phyloP scores from a whole-genome alignment of 1,139 yeast species.

The Kodamaea arcana region DNA sequence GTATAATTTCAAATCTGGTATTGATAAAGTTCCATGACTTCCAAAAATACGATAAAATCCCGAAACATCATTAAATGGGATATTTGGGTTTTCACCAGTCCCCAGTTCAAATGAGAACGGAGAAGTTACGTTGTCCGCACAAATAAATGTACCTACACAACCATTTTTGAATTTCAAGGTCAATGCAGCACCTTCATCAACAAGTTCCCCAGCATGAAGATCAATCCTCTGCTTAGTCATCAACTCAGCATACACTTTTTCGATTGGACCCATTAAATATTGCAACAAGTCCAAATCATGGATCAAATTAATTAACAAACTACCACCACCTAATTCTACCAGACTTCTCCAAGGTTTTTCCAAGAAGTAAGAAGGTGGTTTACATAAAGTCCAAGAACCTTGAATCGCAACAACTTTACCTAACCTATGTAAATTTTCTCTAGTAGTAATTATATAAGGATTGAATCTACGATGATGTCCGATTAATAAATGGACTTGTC shows the following conservation, averaged over 20 bases:
- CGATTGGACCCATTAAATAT: constrained; percentile 38
- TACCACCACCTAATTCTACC: constrained; percentile 35
- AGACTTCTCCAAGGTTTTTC: constrained; percentile 40
- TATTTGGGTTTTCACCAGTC: constrained; percentile 42
- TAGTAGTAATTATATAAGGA: constrained; percentile 37
- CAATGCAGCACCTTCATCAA: constrained; percentile 44
- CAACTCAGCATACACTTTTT: constrained; percentile 36
- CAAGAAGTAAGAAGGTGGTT: constrained; percentile 33
- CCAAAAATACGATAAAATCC: constrained; percentile 43
- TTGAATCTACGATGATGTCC: constrained; percentile 46
- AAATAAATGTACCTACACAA: constrained; percentile 38
- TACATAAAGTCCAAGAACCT: constrained; percentile 40
- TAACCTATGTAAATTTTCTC: constrained; percentile 24
- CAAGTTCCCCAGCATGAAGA: constrained; percentile 12
- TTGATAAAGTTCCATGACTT: constrained; percentile 36
- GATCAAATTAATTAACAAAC: constrained; percentile 36
- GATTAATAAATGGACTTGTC: constrained; percentile 30
- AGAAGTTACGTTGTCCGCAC: constrained; percentile 40
- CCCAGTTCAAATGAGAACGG: constrained; percentile 42
- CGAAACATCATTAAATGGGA: constrained; percentile 31
- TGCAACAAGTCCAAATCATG: constrained; percentile 43
- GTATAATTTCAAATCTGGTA: constrained; percentile 39
- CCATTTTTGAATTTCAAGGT: constrained; percentile 37
- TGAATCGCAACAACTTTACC: constrained; percentile 37
- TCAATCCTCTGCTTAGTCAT: constrained; percentile 28